Percentiles rank a stretch among this genome's conserved stretches.
Conservation (phyloP, 1,284 basidiomycete genomes). For the Waitea zeae region DNA sequence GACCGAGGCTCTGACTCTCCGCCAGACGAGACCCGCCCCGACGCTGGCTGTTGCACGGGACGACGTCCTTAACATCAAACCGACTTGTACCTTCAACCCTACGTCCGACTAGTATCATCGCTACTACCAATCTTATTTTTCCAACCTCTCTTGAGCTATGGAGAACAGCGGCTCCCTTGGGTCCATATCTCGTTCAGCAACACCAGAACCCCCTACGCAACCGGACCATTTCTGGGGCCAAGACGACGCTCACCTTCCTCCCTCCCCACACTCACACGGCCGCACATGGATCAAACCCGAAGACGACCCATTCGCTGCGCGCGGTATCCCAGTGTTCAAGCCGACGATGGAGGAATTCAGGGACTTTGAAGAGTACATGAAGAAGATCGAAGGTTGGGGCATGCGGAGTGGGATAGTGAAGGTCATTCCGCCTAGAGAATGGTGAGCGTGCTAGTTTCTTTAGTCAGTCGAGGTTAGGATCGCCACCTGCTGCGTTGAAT, state of each 20-base stretch:
- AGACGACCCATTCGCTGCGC: conserved; percentile 70
- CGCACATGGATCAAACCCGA: conserved; percentile 55
- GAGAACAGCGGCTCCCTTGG: too few species aligned
- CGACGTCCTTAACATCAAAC: too few species aligned
- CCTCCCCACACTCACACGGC: conserved; percentile 39
- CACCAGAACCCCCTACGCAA: conserved; percentile 25
- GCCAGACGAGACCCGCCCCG: too few species aligned
- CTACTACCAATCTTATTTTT: too few species aligned
- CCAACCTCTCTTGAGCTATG: too few species aligned
- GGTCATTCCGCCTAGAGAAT: conserved; percentile 84
- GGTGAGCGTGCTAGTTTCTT: conserved; percentile 57
- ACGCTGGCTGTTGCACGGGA: too few species aligned
- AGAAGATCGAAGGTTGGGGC: conserved; percentile 76
- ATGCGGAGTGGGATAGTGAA: conserved; percentile 82
- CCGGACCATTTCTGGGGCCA: conserved; percentile 70
- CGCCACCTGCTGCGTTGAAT: not conserved
- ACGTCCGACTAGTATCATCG: too few species aligned
- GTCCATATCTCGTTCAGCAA: conserved; percentile 7
- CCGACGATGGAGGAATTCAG: conserved; percentile 78
- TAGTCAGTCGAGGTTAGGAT: conserved; percentile 1
- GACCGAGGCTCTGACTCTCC: too few species aligned
- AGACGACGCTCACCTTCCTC: conserved; percentile 31
- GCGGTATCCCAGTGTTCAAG: conserved; percentile 89
- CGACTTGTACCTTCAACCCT: too few species aligned
- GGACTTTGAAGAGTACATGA: conserved; percentile 84